Evolutionary conservation across 768 basidiomycete genomes (phyloP).

Genomic region (Russula dissimulans): DNA sequence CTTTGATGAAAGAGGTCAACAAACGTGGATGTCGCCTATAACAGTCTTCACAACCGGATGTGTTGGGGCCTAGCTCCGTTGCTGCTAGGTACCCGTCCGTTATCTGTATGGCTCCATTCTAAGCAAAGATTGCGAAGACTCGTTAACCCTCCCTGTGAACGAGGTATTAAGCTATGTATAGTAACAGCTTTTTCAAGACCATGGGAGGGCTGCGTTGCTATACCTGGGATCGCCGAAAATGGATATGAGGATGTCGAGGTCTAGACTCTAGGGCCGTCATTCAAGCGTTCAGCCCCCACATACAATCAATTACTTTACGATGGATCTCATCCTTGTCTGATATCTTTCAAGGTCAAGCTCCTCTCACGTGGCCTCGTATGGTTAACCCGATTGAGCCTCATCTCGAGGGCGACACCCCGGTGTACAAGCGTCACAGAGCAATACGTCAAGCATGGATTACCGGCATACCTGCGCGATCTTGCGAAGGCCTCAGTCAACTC

Average conservation of each 20-base stretch:
- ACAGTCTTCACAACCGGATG: too few species aligned
- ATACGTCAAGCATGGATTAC: slow-evolving; percentile 30
- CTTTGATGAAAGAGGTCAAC: too few species aligned
- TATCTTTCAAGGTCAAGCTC: slow-evolving; percentile 48
- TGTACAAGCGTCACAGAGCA: slow-evolving; percentile 33
- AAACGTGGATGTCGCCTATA: too few species aligned
- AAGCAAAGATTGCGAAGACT: slow-evolving; percentile 55
- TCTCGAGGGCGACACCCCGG: slow-evolving; percentile 25
- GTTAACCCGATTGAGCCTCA: slow-evolving; percentile 18
- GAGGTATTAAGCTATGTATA: slow-evolving; percentile 38
- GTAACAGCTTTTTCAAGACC: slow-evolving; percentile 28
- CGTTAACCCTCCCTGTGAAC: slow-evolving; percentile 73
- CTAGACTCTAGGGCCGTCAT: slow-evolving; percentile 63
- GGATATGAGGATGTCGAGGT: slow-evolving; percentile 62
- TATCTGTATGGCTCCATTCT: slow-evolving; percentile 39
- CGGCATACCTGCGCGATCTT: slow-evolving; percentile 23
- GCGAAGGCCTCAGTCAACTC: slow-evolving; percentile 23
- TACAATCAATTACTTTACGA: slow-evolving; percentile 39
- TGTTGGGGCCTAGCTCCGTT: background rate
- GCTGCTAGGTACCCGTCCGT: slow-evolving; percentile 41
- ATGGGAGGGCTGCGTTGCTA: slow-evolving; percentile 33
- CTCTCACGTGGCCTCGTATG: slow-evolving; percentile 35
- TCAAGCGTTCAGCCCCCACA: slow-evolving; percentile 79
- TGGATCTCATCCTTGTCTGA: background rate
- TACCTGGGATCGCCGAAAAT: slow-evolving; percentile 63